Evolutionary conservation across 352 stramenopile species (phyloP), one percentile per base, ranked within the genome.

Genomic region (Aphanomyces astaci): DNA sequence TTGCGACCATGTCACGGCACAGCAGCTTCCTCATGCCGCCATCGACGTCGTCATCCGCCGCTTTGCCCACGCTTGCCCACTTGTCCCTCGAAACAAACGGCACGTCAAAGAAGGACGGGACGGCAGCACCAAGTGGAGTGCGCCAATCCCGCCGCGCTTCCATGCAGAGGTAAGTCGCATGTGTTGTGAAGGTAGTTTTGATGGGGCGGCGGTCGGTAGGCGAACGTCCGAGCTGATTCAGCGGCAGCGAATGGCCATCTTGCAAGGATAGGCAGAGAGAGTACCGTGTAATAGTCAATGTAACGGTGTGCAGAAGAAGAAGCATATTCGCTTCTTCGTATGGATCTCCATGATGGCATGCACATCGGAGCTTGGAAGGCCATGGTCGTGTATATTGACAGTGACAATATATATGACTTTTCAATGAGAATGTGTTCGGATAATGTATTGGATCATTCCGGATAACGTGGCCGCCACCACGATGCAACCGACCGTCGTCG

Each of bases 221-320:
- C 82, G 86, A 51, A 94, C 86, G 45, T 93, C 86, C 7, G 86
- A 94, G 72, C 65, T 94, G 27, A 92, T 94, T 62, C 56, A 64
- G 24, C 51, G 27, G 33, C 51, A 59, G 30, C 51, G 51, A 28
- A 59, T 25, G 51, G 22, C 51, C 22, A 55, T 55, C 48, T 55
- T 31, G n/a, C 48, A 55, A 55, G 48, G n/a, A 55, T 55, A 55
- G 48, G 10, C 11, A 15, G 0, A 31, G 10, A 1, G 10, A 24
- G 48, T 55, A 22, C 15, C 36, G 36, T 43, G n/a, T n/a, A n/a
- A 43, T 15, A 43, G 36, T 43, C 36, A 15, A 43, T 43, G 36
- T 43, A 43, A n/a, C n/a, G n/a, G n/a, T n/a, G n/a, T n/a, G n/a
- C n/a, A n/a, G n/a, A n/a, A n/a, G n/a, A n/a, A n/a, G n/a, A n/a